phyloP scores from a whole-genome alignment of 108 stramenopile species.

The Poteriospumella lacustris region DNA sequence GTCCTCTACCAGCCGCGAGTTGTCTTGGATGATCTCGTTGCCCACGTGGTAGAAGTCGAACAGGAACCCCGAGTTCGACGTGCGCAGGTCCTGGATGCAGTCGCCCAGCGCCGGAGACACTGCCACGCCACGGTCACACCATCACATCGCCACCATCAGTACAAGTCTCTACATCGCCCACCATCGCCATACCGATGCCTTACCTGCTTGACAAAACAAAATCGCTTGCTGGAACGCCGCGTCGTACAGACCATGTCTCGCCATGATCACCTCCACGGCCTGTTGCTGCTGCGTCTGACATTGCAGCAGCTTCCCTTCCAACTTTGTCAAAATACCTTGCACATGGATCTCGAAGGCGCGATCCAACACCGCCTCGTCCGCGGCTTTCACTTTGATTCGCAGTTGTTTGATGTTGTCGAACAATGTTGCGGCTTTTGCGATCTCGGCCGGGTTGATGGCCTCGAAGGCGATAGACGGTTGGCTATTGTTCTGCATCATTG shows the following conservation, averaged over 20 bases:
- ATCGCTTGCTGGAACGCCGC: slow-evolving; percentile 19
- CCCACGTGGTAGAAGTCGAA: not conserved
- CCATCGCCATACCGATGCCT: not conserved
- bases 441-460: not conserved
- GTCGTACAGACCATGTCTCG: slow-evolving; percentile 24
- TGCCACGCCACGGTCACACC: not conserved
- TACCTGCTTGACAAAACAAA: slow-evolving; percentile 12
- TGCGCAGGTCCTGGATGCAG: not conserved
- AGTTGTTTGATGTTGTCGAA: slow-evolving; percentile 14
- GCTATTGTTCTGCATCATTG: too few species aligned
- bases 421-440: not conserved
- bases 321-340: not conserved
- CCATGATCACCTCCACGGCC: slow-evolving; percentile 24
- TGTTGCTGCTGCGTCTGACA: not conserved
- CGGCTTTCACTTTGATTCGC: not conserved
- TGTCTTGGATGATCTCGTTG: not conserved
- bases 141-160: too few species aligned
- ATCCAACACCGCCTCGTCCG: not conserved
- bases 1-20: too few species aligned
- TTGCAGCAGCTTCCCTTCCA: not conserved
- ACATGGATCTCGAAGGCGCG: slow-evolving; percentile 16
- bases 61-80: not conserved
- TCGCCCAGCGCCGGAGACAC: slow-evolving; percentile 15
- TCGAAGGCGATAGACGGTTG: too few species aligned
- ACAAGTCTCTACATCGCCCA: too few species aligned